Base-by-base conservation (phyloP, 2,329 filamentous ascomycete species). In the Fusarium pseudoanthophilum region DNA sequence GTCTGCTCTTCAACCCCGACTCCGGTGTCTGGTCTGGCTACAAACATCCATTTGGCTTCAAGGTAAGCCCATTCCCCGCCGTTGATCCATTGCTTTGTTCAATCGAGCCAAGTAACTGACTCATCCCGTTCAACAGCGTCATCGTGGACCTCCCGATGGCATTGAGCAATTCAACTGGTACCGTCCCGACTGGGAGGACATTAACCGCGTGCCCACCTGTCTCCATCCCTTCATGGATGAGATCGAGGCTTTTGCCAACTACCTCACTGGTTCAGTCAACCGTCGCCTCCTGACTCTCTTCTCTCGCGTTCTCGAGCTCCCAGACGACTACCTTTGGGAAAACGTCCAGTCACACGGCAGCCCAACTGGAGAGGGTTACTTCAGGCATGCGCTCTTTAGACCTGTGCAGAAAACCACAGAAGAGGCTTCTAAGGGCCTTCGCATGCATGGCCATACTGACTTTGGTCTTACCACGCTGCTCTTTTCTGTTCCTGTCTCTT, bases 81-180 rank as follows among this genome's bases (percentile, higher is more conserved):
- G 2, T 2, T 7, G 9, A 18, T 30, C 2, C 4, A 46, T 21
- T 6, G 20, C 1, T 26, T 7, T 14, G 0, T 26, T 28, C 2
- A 34, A 7, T 30, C 21, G n/a, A 11, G 28, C 14, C 77, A 64
- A 61, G 55, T 49, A 0, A 9, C 28, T 32, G 7, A 49, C 21
- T 42, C 2, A 5, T 13, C 3, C 10, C 2, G 0, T n/a, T 21
- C 4, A 6, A 30, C 60, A 84, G 82, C 83, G 85, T 51, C 77
- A 84, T 43, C 82, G 80, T 4, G 85, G 84, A 4, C 74, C 80
- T 18, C 75, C 81, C 21, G 86, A 87, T 72, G 86, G 85, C 7
- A 87, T 87, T 60, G 86, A 88, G 70, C 86, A 88, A 67, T 88
- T 87, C 78, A 88, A 88, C 78, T 87, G 83, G 82, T 88, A 87